A percentile compares a stretch with the other conserved stretches of the same genome.
Conservation (phyloP, 306 rosid genomes). For the Castanea crenata region DNA sequence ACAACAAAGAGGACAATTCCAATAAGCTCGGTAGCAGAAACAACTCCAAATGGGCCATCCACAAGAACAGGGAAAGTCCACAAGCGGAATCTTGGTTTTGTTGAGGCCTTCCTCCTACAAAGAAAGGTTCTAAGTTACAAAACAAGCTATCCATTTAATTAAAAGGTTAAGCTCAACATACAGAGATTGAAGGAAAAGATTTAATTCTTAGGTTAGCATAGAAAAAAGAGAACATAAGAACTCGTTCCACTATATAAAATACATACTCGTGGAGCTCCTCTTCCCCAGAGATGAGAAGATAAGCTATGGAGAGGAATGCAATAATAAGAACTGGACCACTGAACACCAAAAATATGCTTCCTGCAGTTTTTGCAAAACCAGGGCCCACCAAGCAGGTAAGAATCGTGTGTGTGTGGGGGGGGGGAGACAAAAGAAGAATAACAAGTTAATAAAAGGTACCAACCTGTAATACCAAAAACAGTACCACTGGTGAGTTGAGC, state of each 20-base stretch:
- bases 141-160: background rate
- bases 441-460: background rate
- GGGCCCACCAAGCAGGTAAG: constrained; percentile 15
- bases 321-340: constrained; percentile 63
- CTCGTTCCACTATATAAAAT: background rate
- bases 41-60: constrained; percentile 85
- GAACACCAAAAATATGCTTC: constrained; percentile 54
- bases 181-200: background rate
- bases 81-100: constrained; percentile 54
- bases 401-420: too few species aligned
- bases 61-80: constrained; percentile 90
- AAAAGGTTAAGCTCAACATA: background rate
- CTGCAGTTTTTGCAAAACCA: constrained; percentile 34
- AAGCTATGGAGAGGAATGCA: constrained; percentile 62
- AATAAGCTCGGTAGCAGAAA: constrained; percentile 76
- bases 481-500: constrained; percentile 21
- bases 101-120: constrained; percentile 52
- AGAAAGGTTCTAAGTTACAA: constrained; percentile 8
- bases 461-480: constrained; percentile 66
- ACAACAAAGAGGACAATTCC: constrained; percentile 63
- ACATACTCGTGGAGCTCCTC: constrained; percentile 54
- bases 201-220: background rate
- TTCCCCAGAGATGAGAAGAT: constrained; percentile 54
- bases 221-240: background rate
- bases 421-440: background rate